These are phyloP conservation scores for Verticillium isaacii DNA, from an alignment of 2,329 filamentous ascomycete genomes.

Conservation along the genomic window DNA sequence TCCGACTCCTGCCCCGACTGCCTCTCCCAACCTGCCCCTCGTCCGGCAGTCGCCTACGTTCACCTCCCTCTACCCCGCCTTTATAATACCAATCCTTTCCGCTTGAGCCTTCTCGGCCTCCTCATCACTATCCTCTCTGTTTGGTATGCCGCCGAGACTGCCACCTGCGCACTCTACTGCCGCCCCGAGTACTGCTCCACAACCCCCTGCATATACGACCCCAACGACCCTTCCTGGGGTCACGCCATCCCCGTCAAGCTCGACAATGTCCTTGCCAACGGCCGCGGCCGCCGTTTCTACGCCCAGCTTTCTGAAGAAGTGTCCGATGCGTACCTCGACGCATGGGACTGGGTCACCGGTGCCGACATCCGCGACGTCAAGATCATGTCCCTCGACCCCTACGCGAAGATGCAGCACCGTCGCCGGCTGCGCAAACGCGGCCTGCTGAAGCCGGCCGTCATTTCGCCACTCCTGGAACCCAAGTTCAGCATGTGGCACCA, in stretches of 20 bases:
- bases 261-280: conserved; percentile 55
- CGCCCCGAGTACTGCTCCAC: conserved; percentile 45
- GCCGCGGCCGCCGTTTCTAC: conserved; percentile 36
- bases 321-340: conserved; percentile 42
- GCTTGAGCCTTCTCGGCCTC: conserved; percentile 43
- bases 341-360: conserved; percentile 39
- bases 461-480: conserved; percentile 33
- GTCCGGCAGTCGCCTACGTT: conserved; percentile 26
- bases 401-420: conserved; percentile 41
- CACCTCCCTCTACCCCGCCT: conserved; percentile 41
- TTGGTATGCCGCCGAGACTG: conserved; percentile 53
- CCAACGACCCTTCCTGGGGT: conserved; percentile 57
- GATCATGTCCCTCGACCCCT: conserved; percentile 36
- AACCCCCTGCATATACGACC: conserved; percentile 47
- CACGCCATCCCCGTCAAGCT: conserved; percentile 56
- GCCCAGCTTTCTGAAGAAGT: conserved; percentile 35
- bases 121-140: conserved; percentile 34
- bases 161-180: conserved; percentile 50
- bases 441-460: conserved; percentile 19
- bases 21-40: neutral
- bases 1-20: conserved; percentile 1
- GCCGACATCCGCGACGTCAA: conserved; percentile 40
- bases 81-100: conserved; percentile 38
- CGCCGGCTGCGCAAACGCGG: conserved; percentile 47
- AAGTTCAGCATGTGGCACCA: conserved; percentile 41